phyloP scores from a whole-genome alignment of 257 asterid genomes.

The Solanum tarijense region DNA sequence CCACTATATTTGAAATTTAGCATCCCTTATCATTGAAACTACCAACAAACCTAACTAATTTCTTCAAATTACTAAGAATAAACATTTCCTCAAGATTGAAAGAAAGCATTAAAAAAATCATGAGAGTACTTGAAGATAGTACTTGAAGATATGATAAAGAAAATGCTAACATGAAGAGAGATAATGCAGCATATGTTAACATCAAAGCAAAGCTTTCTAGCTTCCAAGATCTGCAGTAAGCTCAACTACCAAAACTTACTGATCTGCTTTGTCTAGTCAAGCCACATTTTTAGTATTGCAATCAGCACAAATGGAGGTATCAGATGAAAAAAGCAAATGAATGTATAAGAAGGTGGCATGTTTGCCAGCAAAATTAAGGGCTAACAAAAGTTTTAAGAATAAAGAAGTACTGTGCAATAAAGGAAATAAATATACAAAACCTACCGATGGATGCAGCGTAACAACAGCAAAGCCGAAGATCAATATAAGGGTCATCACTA shows the following conservation, averaged over 20 bases:
- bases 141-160: not conserved
- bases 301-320: not conserved
- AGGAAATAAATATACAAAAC: constrained; percentile 15
- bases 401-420: not conserved
- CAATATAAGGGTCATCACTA: constrained; percentile 55
- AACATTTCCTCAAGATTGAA: not conserved
- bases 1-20: not conserved
- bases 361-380: not conserved
- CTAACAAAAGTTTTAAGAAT: not conserved
- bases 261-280: not conserved
- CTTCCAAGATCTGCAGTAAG: not conserved
- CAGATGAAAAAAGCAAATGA: not conserved
- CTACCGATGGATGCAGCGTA: constrained; percentile 83
- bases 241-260: not conserved
- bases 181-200: not conserved
- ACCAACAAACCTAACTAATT: not conserved
- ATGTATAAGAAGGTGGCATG: not conserved
- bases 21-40: not conserved
- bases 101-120: not conserved
- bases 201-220: not conserved
- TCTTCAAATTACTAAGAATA: not conserved
- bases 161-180: not conserved
- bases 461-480: constrained; percentile 61
- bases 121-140: not conserved
- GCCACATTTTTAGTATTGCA: not conserved